Percentiles rank a stretch among this genome's conserved stretches.
These are phyloP conservation scores for Phytopythium sindhum DNA, from an alignment of 352 stramenopile species.

Conservation along the genomic window DNA sequence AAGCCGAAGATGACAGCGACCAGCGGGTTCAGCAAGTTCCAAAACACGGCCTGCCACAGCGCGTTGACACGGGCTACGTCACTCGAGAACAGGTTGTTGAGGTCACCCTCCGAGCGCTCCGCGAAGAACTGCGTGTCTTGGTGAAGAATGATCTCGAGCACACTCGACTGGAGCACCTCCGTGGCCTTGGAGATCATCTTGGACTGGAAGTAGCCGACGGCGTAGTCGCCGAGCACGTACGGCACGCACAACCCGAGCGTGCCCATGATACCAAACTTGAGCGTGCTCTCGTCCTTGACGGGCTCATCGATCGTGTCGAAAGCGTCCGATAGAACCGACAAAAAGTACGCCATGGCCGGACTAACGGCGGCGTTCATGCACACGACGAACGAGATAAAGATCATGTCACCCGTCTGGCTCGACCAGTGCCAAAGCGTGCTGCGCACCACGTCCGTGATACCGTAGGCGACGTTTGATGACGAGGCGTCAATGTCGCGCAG, in stretches of 20 bases:
- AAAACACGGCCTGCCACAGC: slow-evolving; percentile 87
- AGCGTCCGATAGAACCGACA: slow-evolving; percentile 65
- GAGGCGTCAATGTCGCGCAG: slow-evolving; percentile 83
- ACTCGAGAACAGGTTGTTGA: slow-evolving; percentile 88
- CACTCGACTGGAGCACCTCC: slow-evolving; percentile 62
- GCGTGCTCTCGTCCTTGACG: slow-evolving; percentile 36
- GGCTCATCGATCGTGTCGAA: slow-evolving; percentile 51
- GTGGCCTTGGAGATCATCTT: slow-evolving; percentile 90
- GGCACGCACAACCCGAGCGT: slow-evolving; percentile 75
- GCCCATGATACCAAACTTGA: slow-evolving; percentile 72
- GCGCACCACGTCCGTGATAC: slow-evolving; percentile 69
- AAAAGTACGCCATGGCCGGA: slow-evolving; percentile 73
- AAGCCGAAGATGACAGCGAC: slow-evolving; percentile 81
- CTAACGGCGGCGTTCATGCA: slow-evolving; percentile 83
- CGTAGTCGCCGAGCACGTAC: slow-evolving; percentile 85
- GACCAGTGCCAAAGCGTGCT: slow-evolving; percentile 85
- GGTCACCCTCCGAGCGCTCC: slow-evolving; percentile 79
- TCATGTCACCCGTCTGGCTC: slow-evolving; percentile 69
- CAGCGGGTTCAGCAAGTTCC: slow-evolving; percentile 83
- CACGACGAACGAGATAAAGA: slow-evolving; percentile 76
- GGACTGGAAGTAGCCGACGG: slow-evolving; percentile 86
- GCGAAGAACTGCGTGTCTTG: slow-evolving; percentile 82
- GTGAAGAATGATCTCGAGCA: slow-evolving; percentile 79
- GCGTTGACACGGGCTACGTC: slow-evolving; percentile 83
- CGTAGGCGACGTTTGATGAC: slow-evolving; percentile 71